Conservation (phyloP, 352 stramenopile species). For the Pseudoperonospora humuli region DNA sequence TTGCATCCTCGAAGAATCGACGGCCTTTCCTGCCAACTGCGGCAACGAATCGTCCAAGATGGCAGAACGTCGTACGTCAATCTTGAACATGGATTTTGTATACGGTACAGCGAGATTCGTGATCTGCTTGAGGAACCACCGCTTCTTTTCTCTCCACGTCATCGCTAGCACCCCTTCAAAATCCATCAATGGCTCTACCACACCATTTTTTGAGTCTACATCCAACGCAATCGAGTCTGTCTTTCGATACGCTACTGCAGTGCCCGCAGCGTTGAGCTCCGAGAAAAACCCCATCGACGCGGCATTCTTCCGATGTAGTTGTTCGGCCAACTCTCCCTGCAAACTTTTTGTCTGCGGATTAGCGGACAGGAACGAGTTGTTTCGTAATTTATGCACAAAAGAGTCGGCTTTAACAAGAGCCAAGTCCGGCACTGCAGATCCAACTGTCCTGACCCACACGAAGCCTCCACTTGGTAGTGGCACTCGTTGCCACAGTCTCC, state of each 20-base stretch:
- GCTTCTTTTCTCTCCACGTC: conserved; percentile 64
- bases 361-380: conserved; percentile 51
- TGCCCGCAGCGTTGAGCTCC: conserved; percentile 40
- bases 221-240: conserved; percentile 41
- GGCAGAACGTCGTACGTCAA: conserved; percentile 42
- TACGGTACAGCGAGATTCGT: conserved; percentile 45
- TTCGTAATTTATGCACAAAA: conserved; percentile 44
- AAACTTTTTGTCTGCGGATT: conserved; percentile 37
- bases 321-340: conserved; percentile 41
- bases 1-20: conserved; percentile 27
- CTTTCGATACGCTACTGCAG: conserved; percentile 39
- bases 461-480: conserved; percentile 46
- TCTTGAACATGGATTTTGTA: conserved; percentile 50
- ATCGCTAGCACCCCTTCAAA: conserved; percentile 66
- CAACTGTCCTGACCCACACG: conserved; percentile 53
- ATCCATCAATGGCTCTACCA: conserved; percentile 31
- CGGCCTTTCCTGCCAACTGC: conserved; percentile 27
- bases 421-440: conserved; percentile 7
- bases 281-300: conserved; percentile 64
- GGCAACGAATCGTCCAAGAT: conserved; percentile 65
- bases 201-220: conserved; percentile 24
- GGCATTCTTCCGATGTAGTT: conserved; percentile 72
- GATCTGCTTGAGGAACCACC: conserved; percentile 71
- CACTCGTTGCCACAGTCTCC: conserved; percentile 56
- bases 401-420: conserved; percentile 32